Conservation (phyloP, 306 rosid species). For the Pyrus bretschneideri region DNA sequence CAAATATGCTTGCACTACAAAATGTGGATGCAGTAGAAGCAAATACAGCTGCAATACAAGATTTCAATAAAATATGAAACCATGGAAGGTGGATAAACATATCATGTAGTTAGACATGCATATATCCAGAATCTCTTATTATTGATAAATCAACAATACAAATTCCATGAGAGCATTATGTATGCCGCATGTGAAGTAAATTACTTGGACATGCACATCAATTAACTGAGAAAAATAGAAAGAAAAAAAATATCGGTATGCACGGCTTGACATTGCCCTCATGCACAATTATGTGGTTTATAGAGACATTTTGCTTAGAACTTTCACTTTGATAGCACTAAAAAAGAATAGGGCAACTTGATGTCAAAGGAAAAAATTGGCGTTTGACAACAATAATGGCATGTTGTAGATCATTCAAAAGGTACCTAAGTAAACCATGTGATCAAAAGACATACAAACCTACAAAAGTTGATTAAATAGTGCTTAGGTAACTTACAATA, state of each 20-base stretch:
- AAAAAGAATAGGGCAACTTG: not conserved
- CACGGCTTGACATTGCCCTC: not conserved
- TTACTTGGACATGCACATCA: not conserved
- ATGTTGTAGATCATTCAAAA: too few relatives aligned
- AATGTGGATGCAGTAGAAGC: not conserved
- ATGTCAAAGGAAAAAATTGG: not conserved
- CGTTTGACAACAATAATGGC: too few relatives aligned
- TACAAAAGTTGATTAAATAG: not conserved
- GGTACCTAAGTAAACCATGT: not conserved
- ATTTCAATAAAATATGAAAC: not conserved
- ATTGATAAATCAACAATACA: not conserved
- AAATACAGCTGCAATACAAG: not conserved
- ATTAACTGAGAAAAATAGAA: not conserved
- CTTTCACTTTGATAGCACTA: not conserved
- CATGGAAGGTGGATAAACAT: not conserved
- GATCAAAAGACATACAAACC: not conserved
- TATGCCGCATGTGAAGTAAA: not conserved
- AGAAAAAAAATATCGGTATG: not conserved
- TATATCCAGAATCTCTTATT: not conserved
- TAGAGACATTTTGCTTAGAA: not conserved
- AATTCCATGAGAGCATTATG: not conserved
- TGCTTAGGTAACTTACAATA: not conserved
- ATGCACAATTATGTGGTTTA: not conserved
- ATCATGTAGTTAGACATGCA: not conserved
- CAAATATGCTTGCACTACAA: not conserved